Conservation (phyloP, 1,284 basidiomycete genomes). For the Sporisorium iseilematis-ciliati region DNA sequence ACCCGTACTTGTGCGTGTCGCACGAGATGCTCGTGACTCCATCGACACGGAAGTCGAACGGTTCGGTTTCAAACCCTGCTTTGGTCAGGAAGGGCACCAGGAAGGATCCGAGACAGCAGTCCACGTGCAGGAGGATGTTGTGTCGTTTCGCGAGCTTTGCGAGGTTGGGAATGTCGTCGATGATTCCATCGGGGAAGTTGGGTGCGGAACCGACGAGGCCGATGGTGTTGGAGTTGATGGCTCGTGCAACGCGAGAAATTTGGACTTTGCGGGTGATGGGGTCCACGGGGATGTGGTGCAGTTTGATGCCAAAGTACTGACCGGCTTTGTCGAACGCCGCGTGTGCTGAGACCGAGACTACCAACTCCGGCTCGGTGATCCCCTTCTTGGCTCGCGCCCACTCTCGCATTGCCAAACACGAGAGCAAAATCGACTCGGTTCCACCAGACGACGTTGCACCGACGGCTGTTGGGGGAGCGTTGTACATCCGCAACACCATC, state of each 20-base stretch:
- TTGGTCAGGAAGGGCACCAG: slow-evolving; percentile 66
- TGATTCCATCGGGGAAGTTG: slow-evolving; percentile 74
- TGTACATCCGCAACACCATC: slow-evolving; percentile 87
- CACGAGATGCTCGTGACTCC: slow-evolving; percentile 68
- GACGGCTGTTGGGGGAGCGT: slow-evolving; percentile 79
- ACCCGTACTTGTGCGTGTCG: slow-evolving; percentile 70
- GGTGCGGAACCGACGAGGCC: slow-evolving; percentile 89
- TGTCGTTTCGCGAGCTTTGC: slow-evolving; percentile 80
- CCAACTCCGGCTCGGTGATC: slow-evolving; percentile 92
- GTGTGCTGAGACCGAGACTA: slow-evolving; percentile 87
- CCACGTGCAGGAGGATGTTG: slow-evolving; percentile 87
- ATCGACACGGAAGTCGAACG: slow-evolving; percentile 68
- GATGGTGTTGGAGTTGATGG: slow-evolving; percentile 68
- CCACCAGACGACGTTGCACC: slow-evolving; percentile 95
- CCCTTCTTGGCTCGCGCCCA: slow-evolving; percentile 89
- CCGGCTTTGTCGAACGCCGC: slow-evolving; percentile 95
- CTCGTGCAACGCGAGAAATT: slow-evolving; percentile 79
- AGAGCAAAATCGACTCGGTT: slow-evolving; percentile 95
- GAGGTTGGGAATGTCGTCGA: slow-evolving; percentile 86
- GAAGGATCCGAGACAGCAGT: slow-evolving; percentile 70
- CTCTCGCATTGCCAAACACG: slow-evolving; percentile 91
- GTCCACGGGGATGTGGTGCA: slow-evolving; percentile 90
- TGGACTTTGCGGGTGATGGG: slow-evolving; percentile 83
- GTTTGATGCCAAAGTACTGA: slow-evolving; percentile 90
- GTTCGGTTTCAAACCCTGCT: slow-evolving; percentile 62